Conservation (phyloP, 1,284 basidiomycete genomes). For the Veloporphyrellus conicus region DNA sequence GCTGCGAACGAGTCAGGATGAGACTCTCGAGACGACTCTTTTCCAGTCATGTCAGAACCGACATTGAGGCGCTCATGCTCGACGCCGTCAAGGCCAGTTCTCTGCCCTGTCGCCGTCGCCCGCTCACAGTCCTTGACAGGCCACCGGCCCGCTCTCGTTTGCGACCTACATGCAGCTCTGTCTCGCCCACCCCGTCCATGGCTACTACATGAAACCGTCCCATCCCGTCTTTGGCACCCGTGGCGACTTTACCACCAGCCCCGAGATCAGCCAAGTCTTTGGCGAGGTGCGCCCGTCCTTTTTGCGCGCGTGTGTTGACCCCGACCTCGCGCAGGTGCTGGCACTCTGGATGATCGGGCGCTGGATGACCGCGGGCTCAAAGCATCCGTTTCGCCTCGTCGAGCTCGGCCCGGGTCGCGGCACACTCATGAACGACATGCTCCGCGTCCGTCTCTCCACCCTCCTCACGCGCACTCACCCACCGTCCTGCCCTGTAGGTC, state of each 20-base stretch:
- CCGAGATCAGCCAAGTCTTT: slow-evolving; percentile 95
- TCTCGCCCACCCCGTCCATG: slow-evolving; percentile 79
- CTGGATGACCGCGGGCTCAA: slow-evolving; percentile 62
- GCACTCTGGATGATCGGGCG: slow-evolving; percentile 83
- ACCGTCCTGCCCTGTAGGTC: slow-evolving; percentile 36
- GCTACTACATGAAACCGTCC: slow-evolving; percentile 80
- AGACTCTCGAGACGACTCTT: slow-evolving; percentile 1
- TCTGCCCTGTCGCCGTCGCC: too few relatives aligned
- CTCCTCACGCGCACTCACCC: slow-evolving; percentile 1
- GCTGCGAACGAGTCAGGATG: slow-evolving; percentile 3
- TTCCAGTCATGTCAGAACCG: slow-evolving; percentile 26
- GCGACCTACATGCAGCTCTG: slow-evolving; percentile 88
- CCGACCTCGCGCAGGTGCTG: slow-evolving; percentile 55
- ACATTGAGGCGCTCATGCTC: slow-evolving; percentile 60
- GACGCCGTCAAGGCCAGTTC: slow-evolving; percentile 61
- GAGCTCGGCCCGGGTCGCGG: slow-evolving; percentile 95
- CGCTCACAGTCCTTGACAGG: slow-evolving; percentile 40
- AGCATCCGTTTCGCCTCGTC: slow-evolving; percentile 61
- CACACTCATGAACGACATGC: slow-evolving; percentile 87
- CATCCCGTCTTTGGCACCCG: slow-evolving; percentile 78
- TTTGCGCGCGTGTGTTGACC: background rate
- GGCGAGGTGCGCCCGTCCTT: slow-evolving; percentile 71
- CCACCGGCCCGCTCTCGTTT: slow-evolving; percentile 82
- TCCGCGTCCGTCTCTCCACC: slow-evolving; percentile 60
- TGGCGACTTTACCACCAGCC: slow-evolving; percentile 96